These are phyloP conservation scores for Porcisia hertigi DNA, from an alignment of 208 protist species.

Conservation along the genomic window DNA sequence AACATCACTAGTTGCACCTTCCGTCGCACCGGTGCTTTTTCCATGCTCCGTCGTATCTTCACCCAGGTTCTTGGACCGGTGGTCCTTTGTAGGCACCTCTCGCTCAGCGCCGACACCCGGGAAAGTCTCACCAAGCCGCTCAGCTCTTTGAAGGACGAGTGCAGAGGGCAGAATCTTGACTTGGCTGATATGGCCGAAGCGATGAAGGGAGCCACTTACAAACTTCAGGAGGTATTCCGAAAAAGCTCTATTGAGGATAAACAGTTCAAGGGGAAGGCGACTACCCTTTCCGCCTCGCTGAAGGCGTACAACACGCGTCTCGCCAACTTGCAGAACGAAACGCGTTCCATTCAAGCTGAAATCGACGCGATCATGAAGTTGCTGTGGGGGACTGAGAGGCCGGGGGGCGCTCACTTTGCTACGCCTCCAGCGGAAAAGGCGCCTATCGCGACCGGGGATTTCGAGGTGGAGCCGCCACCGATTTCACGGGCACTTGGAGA, in stretches of 20 bases:
- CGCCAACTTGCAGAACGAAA: conserved; percentile 84
- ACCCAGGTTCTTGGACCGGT: conserved; percentile 1
- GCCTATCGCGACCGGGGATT: conserved; percentile 32
- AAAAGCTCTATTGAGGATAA: conserved; percentile 58
- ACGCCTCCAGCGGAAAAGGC: conserved; percentile 43
- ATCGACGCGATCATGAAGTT: conserved; percentile 76
- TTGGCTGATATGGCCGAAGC: conserved; percentile 89
- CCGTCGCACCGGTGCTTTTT: not conserved
- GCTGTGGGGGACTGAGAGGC: conserved; percentile 81
- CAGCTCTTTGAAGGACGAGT: conserved; percentile 81
- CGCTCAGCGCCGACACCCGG: conserved; percentile 43
- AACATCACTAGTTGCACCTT: not conserved
- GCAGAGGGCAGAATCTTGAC: conserved; percentile 85
- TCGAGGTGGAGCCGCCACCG: conserved; percentile 71
- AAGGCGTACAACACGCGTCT: conserved; percentile 89
- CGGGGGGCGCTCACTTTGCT: conserved; percentile 55
- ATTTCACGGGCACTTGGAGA: conserved; percentile 54
- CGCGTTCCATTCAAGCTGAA: conserved; percentile 78
- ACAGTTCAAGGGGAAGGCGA: conserved; percentile 74
- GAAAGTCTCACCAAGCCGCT: conserved; percentile 80
- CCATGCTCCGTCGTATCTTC: conserved; percentile 25
- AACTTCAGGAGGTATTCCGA: conserved; percentile 59
- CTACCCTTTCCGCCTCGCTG: conserved; percentile 74
- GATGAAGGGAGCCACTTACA: conserved; percentile 52
- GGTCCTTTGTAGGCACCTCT: conserved; percentile 18